phyloP scores from a whole-genome alignment of 2,329 filamentous ascomycete species.

The Metarhizium brunneum region DNA sequence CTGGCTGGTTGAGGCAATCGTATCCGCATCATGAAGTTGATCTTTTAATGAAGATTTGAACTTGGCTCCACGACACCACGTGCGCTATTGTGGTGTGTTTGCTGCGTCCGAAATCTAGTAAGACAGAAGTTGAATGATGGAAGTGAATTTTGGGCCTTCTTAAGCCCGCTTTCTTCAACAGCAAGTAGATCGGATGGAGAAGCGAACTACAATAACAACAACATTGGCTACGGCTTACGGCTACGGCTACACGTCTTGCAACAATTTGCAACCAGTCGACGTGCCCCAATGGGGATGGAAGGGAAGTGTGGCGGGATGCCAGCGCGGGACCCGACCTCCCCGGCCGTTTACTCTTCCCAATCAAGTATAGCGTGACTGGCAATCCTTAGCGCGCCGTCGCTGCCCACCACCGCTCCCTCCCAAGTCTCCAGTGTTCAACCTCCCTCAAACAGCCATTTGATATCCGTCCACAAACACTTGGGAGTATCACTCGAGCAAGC shows the following conservation, averaged over 20 bases:
- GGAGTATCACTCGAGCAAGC: neutral
- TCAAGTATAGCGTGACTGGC: slow-evolving; percentile 6
- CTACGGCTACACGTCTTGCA: neutral
- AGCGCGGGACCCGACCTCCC: slow-evolving; percentile 8
- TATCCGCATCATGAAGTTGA: too few relatives aligned
- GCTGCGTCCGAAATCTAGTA: too few relatives aligned
- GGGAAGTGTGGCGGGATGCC: neutral
- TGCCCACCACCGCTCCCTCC: slow-evolving; percentile 2
- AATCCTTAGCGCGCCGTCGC: neutral
- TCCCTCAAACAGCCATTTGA: neutral
- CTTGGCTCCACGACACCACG: too few relatives aligned
- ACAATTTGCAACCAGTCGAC: too few relatives aligned
- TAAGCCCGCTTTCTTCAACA: neutral
- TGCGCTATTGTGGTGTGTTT: too few relatives aligned
- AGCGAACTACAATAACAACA: neutral
- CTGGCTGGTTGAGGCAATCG: too few relatives aligned
- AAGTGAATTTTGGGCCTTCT: too few relatives aligned
- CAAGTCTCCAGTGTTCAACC: slow-evolving; percentile 2
- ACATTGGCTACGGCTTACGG: neutral
- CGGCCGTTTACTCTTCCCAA: slow-evolving; percentile 9
- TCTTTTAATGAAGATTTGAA: too few relatives aligned
- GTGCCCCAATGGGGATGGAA: neutral
- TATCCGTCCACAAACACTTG: neutral
- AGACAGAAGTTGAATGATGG: too few relatives aligned
- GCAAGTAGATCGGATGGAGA: neutral